Evolutionary conservation across 257 asterid genomes (phyloP), one percentile per base, ranked within the genome.

Genomic region (Oldenlandia corymbosa): DNA sequence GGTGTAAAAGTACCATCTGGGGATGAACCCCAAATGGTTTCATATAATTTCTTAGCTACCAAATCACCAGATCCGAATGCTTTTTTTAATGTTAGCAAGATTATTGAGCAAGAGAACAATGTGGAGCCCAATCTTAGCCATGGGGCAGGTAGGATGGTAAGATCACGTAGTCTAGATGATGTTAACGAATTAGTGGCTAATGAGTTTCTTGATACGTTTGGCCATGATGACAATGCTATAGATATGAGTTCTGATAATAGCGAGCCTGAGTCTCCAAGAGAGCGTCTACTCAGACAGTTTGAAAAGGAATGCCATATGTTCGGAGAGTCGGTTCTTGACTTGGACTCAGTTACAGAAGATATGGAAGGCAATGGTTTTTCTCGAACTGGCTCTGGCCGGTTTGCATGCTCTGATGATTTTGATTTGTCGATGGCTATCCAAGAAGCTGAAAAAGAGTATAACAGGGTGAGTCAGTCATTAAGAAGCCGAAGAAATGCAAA

Each of bases 121-220:
- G 32, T 68, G 70, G 50, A 63, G 23, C 41, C 68, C 42, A 50
- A 62, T 61, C 75, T 69, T 42, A 75, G 69, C 32, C 71, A 49
- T 52, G 65, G 65, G 54, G 58, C 66, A 41, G 71, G 78, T 48
- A 76, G 62, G 80, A 59, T 70, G 63, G 71, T 60, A 62, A 77
- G 79, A 69, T 83, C 94, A 32, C 83, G 64, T 69, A 80, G 81
- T 81, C 64, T 82, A 74, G 93, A 80, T 66, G 86, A 81, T 69
- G 71, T 75, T 41, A 80, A 84, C 53, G 95, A 87, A 65, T 80
- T 87, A 10, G 87, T 90, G 60, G 95, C 86, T 66, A 79, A 85
- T 53, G 95, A 88, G 59, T 91, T 85, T 82, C 91, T 91, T 64
- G 66, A 80, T 72, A 79, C 82, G 89, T 63, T 90, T 76, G 74